These are phyloP conservation scores for Bacterosira constricta DNA, from an alignment of 108 stramenopile genomes.

Conservation along the genomic window DNA sequence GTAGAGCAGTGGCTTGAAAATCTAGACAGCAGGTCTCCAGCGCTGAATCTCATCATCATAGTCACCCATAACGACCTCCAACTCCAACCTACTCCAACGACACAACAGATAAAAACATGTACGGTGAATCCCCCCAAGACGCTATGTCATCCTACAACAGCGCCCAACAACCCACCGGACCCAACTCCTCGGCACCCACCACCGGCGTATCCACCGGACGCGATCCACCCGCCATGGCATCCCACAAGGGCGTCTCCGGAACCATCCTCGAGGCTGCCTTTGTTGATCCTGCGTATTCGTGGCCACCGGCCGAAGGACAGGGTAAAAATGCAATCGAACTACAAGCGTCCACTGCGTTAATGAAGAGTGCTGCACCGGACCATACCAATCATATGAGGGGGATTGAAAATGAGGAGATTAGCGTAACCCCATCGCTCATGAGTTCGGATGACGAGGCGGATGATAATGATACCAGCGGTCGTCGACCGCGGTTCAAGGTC, in stretches of 20 bases:
- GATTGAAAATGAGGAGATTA: slow-evolving; percentile 33
- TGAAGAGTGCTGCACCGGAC: slow-evolving; percentile 41
- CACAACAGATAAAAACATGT: too few species aligned
- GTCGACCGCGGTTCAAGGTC: slow-evolving; percentile 4
- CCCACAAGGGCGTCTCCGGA: slow-evolving; percentile 39
- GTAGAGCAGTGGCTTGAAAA: too few species aligned
- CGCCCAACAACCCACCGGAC: neutral
- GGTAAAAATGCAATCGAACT: slow-evolving; percentile 87
- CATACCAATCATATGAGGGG: neutral
- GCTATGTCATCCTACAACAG: slow-evolving; percentile 25
- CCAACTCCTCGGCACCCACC: slow-evolving; percentile 11
- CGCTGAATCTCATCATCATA: too few species aligned
- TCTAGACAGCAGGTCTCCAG: too few species aligned
- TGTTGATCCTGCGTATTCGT: slow-evolving; percentile 83
- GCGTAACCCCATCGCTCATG: slow-evolving; percentile 25
- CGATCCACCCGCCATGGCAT: slow-evolving; percentile 13
- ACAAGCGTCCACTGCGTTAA: slow-evolving; percentile 61
- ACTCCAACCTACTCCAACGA: too few species aligned
- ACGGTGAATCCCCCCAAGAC: slow-evolving; percentile 47
- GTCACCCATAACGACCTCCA: too few species aligned
- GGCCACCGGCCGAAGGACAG: slow-evolving; percentile 71
- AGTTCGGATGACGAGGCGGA: slow-evolving; percentile 21
- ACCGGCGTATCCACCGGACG: slow-evolving; percentile 7
- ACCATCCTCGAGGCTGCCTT: slow-evolving; percentile 87
- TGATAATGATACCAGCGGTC: too few species aligned